Base-by-base conservation (phyloP, 1,139 yeast species). In the Magnusiomyces clavatus region DNA sequence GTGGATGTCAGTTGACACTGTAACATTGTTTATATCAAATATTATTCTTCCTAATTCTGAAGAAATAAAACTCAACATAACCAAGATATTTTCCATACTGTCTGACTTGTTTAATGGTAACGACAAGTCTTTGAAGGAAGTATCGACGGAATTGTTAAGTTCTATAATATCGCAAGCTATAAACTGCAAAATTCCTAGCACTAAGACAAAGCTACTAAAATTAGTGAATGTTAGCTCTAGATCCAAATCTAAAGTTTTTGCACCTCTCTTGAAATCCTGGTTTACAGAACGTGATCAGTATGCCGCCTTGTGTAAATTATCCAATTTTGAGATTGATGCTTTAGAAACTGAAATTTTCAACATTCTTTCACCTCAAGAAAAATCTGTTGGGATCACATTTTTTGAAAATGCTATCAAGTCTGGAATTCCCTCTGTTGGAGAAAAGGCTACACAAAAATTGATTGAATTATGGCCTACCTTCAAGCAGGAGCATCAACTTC, bases 1-100 rank as follows among this genome's bases (percentile, higher is more conserved):
- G 46, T 68, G 71, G 61, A 72, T 88, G 39, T 72, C 84, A 39
- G 84, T 89, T 48, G 77, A 79, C 51, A 95, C 87, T 63, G 80
- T 82, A 4, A 68, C 72, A 41, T 59, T 61, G 11, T 69, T 89
- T 63, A 58, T 81, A 29, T 67, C 70, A 2, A 65, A 72, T n/a
- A 56, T 58, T 34, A 66, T 86, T 46, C 61, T 72, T 47, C 67
- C 69, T 10, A 57, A 61, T 8, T 50, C 63, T 19, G 67, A 71
- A 11, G 77, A 75, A 49, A 71, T 76, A 52, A 63, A 70, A 39
- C 66, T 79, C 54, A 85, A 81, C 57, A 66, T 68, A 44, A 64
- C 69, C 20, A 76, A 73, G 46, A 65, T 80, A 14, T 65, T 71
- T 19, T 63, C 64, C 13, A 57, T 70, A 24, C 55, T 80, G 29